Evolutionary conservation across 192 early-diverging fungal species (phyloP).

Genomic region (Dispira simplex): DNA sequence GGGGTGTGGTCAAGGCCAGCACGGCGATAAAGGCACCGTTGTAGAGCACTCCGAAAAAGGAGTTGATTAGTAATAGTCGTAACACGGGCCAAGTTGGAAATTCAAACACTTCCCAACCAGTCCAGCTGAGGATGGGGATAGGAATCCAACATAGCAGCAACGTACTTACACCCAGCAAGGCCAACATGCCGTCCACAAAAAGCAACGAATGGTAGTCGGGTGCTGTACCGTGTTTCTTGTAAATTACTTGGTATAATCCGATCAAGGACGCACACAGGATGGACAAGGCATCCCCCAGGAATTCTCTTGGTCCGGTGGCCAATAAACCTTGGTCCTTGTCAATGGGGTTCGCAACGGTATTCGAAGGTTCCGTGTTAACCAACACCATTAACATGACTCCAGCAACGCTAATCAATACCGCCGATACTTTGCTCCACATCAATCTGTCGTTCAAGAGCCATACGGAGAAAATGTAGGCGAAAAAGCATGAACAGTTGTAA

Average conservation of each 20-base stretch:
- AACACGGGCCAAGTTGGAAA: slow-evolving; percentile 37
- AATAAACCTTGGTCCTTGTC: background rate
- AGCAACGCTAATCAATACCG: slow-evolving; percentile 44
- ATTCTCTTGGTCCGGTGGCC: slow-evolving; percentile 8
- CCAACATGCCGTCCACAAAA: slow-evolving; percentile 60
- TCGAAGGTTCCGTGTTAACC: slow-evolving; percentile 13
- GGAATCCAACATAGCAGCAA: slow-evolving; percentile 52
- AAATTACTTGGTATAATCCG: slow-evolving; percentile 68
- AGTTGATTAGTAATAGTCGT: slow-evolving; percentile 40
- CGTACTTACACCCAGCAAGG: slow-evolving; percentile 52
- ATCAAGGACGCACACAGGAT: slow-evolving; percentile 43
- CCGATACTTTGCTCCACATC: slow-evolving; percentile 35
- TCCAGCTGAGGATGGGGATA: slow-evolving; percentile 45
- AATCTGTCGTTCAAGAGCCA: slow-evolving; percentile 50
- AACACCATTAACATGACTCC: slow-evolving; percentile 57
- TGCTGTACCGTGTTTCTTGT: slow-evolving; percentile 57
- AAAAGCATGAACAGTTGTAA: slow-evolving; percentile 72
- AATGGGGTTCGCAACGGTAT: background rate
- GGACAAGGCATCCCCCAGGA: slow-evolving; percentile 42
- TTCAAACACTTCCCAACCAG: slow-evolving; percentile 48
- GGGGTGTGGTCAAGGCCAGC: slow-evolving; percentile 47
- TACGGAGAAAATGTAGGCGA: slow-evolving; percentile 67
- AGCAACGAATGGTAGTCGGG: slow-evolving; percentile 36
- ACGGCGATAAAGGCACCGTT: slow-evolving; percentile 66
- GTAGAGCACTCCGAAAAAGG: slow-evolving; percentile 52